Evolutionary conservation across 768 basidiomycete genomes (phyloP).

Genomic region (Tylopilus felleus): DNA sequence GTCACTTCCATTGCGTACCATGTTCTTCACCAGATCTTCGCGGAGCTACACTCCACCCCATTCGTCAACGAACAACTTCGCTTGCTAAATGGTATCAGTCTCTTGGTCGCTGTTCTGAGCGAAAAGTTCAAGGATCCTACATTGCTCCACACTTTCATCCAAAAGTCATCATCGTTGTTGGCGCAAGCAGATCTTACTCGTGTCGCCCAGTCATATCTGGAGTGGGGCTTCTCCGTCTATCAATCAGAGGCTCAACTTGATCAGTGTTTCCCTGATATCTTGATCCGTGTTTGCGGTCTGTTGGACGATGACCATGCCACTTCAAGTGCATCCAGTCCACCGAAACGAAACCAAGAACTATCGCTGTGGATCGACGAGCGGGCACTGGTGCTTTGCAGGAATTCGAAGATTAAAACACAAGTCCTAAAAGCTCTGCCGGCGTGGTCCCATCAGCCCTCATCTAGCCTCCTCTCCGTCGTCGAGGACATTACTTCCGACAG

Average conservation of each 20-base stretch:
- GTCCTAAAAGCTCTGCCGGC: constrained; percentile 59
- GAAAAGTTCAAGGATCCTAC: constrained; percentile 53
- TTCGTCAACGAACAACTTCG: constrained; percentile 84
- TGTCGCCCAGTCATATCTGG: constrained; percentile 71
- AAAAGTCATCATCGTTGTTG: constrained; percentile 64
- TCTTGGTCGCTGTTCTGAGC: constrained; percentile 67
- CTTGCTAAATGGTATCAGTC: constrained; percentile 63
- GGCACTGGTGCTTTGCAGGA: constrained; percentile 40
- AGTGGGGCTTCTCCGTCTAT: constrained; percentile 68
- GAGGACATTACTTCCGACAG: constrained; percentile 45
- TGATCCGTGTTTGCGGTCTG: constrained; percentile 65
- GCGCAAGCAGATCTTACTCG: constrained; percentile 63
- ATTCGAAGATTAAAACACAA: constrained; percentile 38
- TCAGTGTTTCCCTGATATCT: constrained; percentile 55
- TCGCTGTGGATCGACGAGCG: constrained; percentile 63
- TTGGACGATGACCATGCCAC: constrained; percentile 51
- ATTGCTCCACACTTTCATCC: constrained; percentile 65
- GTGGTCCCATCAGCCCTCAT: constrained; percentile 68
- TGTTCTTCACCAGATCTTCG: constrained; percentile 68
- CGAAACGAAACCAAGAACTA: constrained; percentile 45
- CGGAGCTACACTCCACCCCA: constrained; percentile 58
- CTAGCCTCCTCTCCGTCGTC: constrained; percentile 42
- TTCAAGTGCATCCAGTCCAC: constrained; percentile 26
- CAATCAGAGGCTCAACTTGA: constrained; percentile 40
- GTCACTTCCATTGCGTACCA: constrained; percentile 70